These are phyloP conservation scores for Melastoma candidum DNA, from an alignment of 441 rosid species.

Conservation along the genomic window DNA sequence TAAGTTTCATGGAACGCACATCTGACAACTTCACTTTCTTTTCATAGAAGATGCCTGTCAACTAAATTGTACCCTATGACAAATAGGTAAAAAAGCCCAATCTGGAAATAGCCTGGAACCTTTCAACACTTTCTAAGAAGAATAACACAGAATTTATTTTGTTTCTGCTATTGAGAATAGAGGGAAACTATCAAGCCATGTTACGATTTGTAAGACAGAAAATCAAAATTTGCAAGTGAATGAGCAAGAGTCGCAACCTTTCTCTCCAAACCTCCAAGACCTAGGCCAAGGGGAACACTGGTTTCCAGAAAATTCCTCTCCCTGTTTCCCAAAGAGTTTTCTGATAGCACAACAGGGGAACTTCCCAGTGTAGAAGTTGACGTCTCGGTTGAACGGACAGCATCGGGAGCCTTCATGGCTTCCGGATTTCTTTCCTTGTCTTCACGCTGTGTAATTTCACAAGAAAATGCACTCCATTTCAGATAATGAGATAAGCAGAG, in stretches of 20 bases:
- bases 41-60: too few relatives aligned
- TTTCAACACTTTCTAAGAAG: too few relatives aligned
- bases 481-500: neutral
- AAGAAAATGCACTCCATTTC: constrained; percentile 4
- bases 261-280: constrained; percentile 66
- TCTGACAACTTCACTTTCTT: too few relatives aligned
- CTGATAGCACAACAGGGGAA: constrained; percentile 20
- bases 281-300: constrained; percentile 76
- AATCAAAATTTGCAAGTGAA: neutral
- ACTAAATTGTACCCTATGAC: too few relatives aligned
- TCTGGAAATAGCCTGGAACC: too few relatives aligned
- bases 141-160: too few relatives aligned
- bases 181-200: too few relatives aligned
- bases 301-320: constrained; percentile 29
- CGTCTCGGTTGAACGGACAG: constrained; percentile 19
- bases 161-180: too few relatives aligned
- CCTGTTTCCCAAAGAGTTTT: constrained; percentile 30
- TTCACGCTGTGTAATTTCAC: constrained; percentile 21
- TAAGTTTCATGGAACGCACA: too few relatives aligned
- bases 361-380: constrained; percentile 18
- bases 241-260: constrained; percentile 40
- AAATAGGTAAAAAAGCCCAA: too few relatives aligned
- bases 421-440: constrained; percentile 18
- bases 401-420: constrained; percentile 16
- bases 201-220: too few relatives aligned